Percentiles rank a stretch among this genome's conserved stretches.
phyloP scores from a whole-genome alignment of 306 rosid genomes.

The Aeschynomene evenia region DNA sequence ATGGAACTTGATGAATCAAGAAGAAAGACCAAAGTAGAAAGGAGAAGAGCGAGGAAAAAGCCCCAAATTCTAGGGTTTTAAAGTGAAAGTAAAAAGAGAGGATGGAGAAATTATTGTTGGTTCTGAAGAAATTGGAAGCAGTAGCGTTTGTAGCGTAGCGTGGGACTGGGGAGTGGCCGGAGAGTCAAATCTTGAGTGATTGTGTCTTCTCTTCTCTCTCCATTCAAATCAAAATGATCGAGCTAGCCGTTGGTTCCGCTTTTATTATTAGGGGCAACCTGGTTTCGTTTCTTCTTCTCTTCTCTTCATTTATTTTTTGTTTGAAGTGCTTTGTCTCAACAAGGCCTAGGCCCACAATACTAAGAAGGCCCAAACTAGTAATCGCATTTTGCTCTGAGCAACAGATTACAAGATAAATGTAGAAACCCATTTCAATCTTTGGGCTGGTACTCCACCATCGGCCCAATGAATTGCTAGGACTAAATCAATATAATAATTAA shows the following conservation, averaged over 20 bases:
- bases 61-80: neutral
- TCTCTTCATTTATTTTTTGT: too few species aligned
- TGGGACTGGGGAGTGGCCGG: neutral
- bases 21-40: neutral
- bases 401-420: too few species aligned
- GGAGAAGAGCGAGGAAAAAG: neutral
- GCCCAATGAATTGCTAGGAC: too few species aligned
- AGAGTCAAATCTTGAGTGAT: neutral
- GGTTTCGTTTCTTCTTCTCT: neutral
- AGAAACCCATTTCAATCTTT: too few species aligned
- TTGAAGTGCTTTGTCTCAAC: too few species aligned
- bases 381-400: too few species aligned
- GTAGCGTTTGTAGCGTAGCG: neutral
- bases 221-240: constrained; percentile 52
- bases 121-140: neutral
- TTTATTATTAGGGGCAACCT: neutral
- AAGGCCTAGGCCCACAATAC: neutral
- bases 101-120: neutral
- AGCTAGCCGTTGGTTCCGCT: constrained; percentile 59
- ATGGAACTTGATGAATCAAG: neutral
- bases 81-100: constrained; percentile 5
- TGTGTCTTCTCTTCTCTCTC: neutral
- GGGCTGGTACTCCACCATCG: too few species aligned
- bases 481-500: too few species aligned
- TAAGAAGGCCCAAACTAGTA: too few species aligned